Percentiles rank a stretch among this genome's conserved stretches.
phyloP scores from a whole-genome alignment of 2,329 filamentous ascomycete genomes.

The Sphaerostilbella broomeana region DNA sequence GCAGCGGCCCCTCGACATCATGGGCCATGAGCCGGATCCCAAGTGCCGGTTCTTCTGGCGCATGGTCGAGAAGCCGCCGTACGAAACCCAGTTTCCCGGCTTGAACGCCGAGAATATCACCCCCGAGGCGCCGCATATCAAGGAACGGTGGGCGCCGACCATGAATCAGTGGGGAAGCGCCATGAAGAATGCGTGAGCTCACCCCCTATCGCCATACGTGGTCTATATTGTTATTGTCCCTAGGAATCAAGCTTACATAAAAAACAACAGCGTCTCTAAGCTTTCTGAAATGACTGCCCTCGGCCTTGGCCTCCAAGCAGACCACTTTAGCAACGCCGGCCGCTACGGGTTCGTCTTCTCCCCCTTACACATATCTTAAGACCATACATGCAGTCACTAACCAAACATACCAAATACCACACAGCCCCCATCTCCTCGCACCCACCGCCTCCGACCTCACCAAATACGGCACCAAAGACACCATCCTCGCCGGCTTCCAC shows the following conservation, averaged over 20 bases:
- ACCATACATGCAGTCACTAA: too few relatives aligned
- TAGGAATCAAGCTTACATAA: neutral
- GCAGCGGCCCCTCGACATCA: slow-evolving; percentile 52
- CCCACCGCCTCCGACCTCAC: slow-evolving; percentile 53
- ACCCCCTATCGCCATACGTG: too few relatives aligned
- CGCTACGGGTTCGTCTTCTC: slow-evolving; percentile 41
- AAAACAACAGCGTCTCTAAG: slow-evolving; percentile 39
- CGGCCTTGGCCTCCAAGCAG: slow-evolving; percentile 46
- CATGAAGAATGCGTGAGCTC: slow-evolving; percentile 51
- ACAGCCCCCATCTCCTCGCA: slow-evolving; percentile 53
- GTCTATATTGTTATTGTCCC: neutral
- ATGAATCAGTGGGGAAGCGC: slow-evolving; percentile 53
- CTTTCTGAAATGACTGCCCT: slow-evolving; percentile 53
- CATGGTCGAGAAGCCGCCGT: slow-evolving; percentile 49
- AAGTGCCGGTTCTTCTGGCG: slow-evolving; percentile 60
- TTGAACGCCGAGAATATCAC: slow-evolving; percentile 51
- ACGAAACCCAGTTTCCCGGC: slow-evolving; percentile 47
- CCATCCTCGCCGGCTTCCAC: slow-evolving; percentile 57
- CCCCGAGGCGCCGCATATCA: slow-evolving; percentile 43
- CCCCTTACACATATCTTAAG: too few relatives aligned
- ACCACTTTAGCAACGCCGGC: slow-evolving; percentile 49
- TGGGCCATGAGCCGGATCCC: slow-evolving; percentile 50
- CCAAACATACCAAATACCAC: slow-evolving; percentile 2
- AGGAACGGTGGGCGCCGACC: slow-evolving; percentile 43
- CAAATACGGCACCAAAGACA: slow-evolving; percentile 47